Percentiles rank a stretch among this genome's conserved stretches.
These are phyloP conservation scores for Hypoxylon subgilvum DNA, from an alignment of 495 filamentous ascomycete species.

Conservation along the genomic window DNA sequence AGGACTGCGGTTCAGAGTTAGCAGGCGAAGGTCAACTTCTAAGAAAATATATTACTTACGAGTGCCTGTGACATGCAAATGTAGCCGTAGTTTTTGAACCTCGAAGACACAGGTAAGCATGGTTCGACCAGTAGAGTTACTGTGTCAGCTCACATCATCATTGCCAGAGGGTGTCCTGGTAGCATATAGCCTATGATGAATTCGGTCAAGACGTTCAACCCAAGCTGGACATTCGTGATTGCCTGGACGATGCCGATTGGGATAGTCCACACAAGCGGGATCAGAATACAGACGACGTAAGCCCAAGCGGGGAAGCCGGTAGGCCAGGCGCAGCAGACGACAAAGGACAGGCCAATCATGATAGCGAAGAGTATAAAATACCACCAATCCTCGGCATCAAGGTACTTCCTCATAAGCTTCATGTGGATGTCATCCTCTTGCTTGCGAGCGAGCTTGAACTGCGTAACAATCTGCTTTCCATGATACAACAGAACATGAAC, in stretches of 20 bases:
- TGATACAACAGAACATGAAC: slow-evolving; percentile 66
- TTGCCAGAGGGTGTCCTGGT: slow-evolving; percentile 67
- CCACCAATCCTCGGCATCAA: slow-evolving; percentile 63
- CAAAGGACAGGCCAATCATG: slow-evolving; percentile 54
- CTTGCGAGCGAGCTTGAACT: slow-evolving; percentile 54
- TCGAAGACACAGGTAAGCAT: no score
- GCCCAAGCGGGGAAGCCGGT: slow-evolving; percentile 71
- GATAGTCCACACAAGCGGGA: slow-evolving; percentile 60
- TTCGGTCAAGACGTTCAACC: slow-evolving; percentile 71
- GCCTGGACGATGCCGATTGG: slow-evolving; percentile 67
- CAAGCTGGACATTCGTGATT: slow-evolving; percentile 70
- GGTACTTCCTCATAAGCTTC: slow-evolving; percentile 65
- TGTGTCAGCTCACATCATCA: no score
- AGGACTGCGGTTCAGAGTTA: slow-evolving; percentile 32
- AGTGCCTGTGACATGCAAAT: slow-evolving; percentile 65
- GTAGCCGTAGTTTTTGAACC: slow-evolving; percentile 79
- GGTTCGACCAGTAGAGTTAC: no score
- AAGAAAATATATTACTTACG: no score
- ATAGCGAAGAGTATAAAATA: slow-evolving; percentile 52
- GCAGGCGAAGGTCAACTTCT: no score
- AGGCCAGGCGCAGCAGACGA: slow-evolving; percentile 65
- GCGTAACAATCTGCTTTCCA: slow-evolving; percentile 63
- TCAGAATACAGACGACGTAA: slow-evolving; percentile 64
- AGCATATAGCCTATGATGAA: slow-evolving; percentile 74
- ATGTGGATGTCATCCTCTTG: slow-evolving; percentile 73